These are phyloP conservation scores for Boletus subparvulus DNA, from an alignment of 768 basidiomycete genomes.

Conservation along the genomic window DNA sequence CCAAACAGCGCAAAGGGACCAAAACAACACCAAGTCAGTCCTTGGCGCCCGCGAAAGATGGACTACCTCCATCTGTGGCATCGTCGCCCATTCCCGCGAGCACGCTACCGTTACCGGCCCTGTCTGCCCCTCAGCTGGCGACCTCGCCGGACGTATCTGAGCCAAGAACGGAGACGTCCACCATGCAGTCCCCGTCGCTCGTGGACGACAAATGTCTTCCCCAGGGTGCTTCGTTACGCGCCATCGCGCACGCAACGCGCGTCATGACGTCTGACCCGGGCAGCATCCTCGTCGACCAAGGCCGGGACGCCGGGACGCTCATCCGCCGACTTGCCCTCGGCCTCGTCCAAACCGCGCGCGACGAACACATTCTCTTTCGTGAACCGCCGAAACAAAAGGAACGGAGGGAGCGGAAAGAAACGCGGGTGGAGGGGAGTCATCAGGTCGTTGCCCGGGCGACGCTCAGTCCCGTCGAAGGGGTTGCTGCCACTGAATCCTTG, in stretches of 20 bases:
- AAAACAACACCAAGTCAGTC: conserved; percentile 30
- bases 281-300: conserved; percentile 73
- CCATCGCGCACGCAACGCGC: conserved; percentile 79
- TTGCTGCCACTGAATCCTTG: conserved; percentile 46
- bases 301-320: conserved; percentile 59
- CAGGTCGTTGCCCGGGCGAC: conserved; percentile 42
- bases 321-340: conserved; percentile 64
- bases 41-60: conserved; percentile 11
- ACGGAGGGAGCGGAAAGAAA: conserved; percentile 38
- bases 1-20: conserved; percentile 21
- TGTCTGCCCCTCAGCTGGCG: conserved; percentile 31
- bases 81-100: conserved; percentile 22
- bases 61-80: conserved; percentile 5
- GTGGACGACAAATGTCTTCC: conserved; percentile 31
- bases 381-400: conserved; percentile 44
- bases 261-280: conserved; percentile 82
- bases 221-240: conserved; percentile 69
- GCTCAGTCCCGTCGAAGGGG: conserved; percentile 40
- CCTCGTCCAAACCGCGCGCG: conserved; percentile 66
- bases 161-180: conserved; percentile 26
- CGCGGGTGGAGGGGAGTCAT: conserved; percentile 27
- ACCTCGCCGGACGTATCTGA: conserved; percentile 24
- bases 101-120: conserved; percentile 15
- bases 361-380: conserved; percentile 51
- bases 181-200: conserved; percentile 26